Evolutionary conservation across 306 rosid genomes (phyloP).

Genomic region (Vigna nakashimae): DNA sequence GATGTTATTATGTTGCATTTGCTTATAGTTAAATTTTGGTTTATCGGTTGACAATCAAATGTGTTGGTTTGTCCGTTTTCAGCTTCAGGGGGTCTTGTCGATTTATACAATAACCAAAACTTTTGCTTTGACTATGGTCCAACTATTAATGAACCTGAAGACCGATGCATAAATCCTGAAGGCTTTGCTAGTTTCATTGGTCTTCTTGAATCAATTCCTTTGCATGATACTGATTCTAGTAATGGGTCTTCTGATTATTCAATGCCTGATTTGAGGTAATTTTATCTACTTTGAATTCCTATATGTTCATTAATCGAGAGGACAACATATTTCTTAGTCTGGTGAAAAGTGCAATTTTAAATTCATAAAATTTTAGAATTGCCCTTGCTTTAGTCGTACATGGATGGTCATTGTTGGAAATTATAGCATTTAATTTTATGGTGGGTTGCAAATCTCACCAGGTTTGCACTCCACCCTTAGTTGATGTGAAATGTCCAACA

Average conservation of each 20-base stretch:
- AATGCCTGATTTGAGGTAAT: slow-evolving; percentile 76
- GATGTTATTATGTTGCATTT: slow-evolving; percentile 34
- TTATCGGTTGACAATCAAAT: slow-evolving; percentile 24
- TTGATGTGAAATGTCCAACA: too few species aligned
- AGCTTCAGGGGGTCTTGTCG: slow-evolving; percentile 67
- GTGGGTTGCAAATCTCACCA: too few species aligned
- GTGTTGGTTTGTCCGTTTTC: slow-evolving; percentile 36
- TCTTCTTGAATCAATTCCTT: slow-evolving; percentile 90
- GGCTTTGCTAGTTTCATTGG: slow-evolving; percentile 83
- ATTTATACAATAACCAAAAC: slow-evolving; percentile 71
- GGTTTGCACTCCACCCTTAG: too few species aligned
- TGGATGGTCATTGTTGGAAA: slow-evolving; percentile 25
- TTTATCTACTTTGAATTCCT: slow-evolving; percentile 38
- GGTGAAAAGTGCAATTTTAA: background rate
- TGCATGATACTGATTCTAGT: slow-evolving; percentile 67
- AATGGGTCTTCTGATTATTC: slow-evolving; percentile 74
- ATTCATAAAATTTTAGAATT: slow-evolving; percentile 30
- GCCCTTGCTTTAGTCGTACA: slow-evolving; percentile 27
- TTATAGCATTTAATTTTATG: too few species aligned
- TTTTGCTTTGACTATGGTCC: slow-evolving; percentile 77
- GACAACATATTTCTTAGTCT: slow-evolving; percentile 35
- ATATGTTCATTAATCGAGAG: slow-evolving; percentile 22
- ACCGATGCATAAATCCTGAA: slow-evolving; percentile 85
- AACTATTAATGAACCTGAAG: slow-evolving; percentile 57
- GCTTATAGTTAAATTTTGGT: slow-evolving; percentile 22